Evolutionary conservation across 169 alveolate genomes (phyloP).

Genomic region (Plasmodium vivax): DNA sequence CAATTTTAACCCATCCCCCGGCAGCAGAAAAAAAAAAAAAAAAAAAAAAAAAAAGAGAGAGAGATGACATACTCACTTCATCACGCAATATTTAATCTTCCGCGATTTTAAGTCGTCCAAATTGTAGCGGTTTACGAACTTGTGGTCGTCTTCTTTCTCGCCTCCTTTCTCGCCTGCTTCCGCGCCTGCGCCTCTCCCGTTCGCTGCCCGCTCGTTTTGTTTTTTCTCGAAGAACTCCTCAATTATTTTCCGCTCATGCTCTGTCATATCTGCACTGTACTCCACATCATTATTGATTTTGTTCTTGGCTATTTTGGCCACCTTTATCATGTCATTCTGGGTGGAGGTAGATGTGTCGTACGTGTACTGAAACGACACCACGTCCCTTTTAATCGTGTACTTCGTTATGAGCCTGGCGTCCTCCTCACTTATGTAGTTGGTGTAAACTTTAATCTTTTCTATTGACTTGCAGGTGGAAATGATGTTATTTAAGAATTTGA

Average conservation of each 20-base stretch:
- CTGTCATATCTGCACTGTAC: constrained; percentile 34
- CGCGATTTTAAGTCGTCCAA: constrained; percentile 39
- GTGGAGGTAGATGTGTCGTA: not conserved
- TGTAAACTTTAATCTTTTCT: constrained; percentile 9
- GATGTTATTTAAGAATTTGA: constrained; percentile 32
- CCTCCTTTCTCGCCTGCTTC: not conserved
- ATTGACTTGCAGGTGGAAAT: constrained; percentile 19
- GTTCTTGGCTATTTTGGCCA: constrained; percentile 23
- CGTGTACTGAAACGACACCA: constrained; percentile 33
- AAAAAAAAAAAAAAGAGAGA: not conserved
- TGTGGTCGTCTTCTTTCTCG: not conserved
- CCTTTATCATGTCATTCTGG: not conserved
- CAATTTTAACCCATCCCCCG: not conserved
- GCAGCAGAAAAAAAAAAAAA: not conserved
- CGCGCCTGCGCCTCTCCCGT: not conserved
- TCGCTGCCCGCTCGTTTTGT: constrained; percentile 6
- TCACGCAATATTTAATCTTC: constrained; percentile 6
- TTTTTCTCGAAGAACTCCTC: constrained; percentile 40
- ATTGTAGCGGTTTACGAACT: constrained; percentile 19
- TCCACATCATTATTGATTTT: constrained; percentile 38
- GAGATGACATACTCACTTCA: not conserved
- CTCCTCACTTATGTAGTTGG: constrained; percentile 8
- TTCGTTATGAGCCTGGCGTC: constrained; percentile 7
- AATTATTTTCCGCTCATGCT: constrained; percentile 26
- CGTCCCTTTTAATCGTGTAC: constrained; percentile 3